Conservation (phyloP, 2,329 filamentous ascomycete species). For the Nemania serpens region DNA sequence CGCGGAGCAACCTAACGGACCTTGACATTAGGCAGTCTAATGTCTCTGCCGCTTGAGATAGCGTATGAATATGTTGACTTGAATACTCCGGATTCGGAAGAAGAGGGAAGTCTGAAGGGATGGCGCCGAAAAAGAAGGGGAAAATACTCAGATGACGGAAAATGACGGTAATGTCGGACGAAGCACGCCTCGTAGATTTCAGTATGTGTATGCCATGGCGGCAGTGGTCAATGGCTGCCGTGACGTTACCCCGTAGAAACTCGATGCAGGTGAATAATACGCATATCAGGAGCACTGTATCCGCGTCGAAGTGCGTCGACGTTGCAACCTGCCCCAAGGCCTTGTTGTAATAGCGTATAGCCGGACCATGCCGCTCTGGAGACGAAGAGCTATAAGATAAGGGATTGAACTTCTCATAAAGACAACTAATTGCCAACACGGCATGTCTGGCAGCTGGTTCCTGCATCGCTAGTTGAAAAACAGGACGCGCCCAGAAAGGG, state of each 20-base stretch:
- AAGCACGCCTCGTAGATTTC: not conserved
- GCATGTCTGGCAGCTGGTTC: constrained; percentile 24
- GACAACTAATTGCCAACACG: constrained; percentile 28
- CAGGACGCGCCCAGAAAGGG: constrained; percentile 26
- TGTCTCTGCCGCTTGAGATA: constrained; percentile 1
- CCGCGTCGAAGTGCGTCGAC: not conserved
- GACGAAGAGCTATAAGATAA: not conserved
- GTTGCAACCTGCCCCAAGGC: constrained; percentile 24
- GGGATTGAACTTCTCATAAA: constrained; percentile 24
- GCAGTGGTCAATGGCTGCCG: constrained; percentile 47
- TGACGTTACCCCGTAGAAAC: constrained; percentile 56
- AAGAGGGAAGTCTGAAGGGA: constrained; percentile 18
- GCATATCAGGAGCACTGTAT: constrained; percentile 17
- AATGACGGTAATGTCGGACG: constrained; percentile 21
- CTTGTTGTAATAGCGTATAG: constrained; percentile 26
- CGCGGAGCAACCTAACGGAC: constrained; percentile 17
- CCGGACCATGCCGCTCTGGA: not conserved
- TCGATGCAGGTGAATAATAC: constrained; percentile 59
- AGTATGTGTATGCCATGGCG: constrained; percentile 34
- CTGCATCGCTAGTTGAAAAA: constrained; percentile 26
- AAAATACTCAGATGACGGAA: constrained; percentile 28
- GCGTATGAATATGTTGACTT: not conserved
- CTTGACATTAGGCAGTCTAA: constrained; percentile 25
- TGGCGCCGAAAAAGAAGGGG: constrained; percentile 28
- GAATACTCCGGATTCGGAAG: not conserved